Percentiles rank a stretch among this genome's conserved stretches.
Evolutionary conservation across 371 early-diverging fungal genomes (phyloP).

Genomic region (Rhizopus sp.): DNA sequence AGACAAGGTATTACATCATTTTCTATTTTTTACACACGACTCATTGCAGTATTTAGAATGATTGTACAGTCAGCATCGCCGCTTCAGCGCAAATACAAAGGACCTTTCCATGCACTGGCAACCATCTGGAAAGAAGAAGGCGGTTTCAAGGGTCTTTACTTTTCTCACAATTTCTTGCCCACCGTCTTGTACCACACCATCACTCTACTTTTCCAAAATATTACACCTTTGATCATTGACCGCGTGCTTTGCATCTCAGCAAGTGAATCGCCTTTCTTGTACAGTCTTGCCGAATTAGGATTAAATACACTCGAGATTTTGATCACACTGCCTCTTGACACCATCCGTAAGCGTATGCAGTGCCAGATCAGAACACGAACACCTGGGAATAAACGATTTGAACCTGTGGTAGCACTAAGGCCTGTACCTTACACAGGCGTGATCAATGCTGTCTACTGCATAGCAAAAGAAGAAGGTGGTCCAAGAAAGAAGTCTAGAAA

Average conservation of each 20-base stretch:
- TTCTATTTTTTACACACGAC: neutral
- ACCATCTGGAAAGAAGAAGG: conserved; percentile 85
- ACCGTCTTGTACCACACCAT: conserved; percentile 78
- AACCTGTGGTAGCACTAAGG: conserved; percentile 74
- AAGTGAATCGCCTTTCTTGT: conserved; percentile 66
- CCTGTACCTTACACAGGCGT: conserved; percentile 87
- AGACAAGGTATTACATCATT: conserved; percentile 58
- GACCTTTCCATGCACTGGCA: conserved; percentile 70
- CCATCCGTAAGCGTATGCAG: conserved; percentile 83
- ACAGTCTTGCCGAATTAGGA: conserved; percentile 67
- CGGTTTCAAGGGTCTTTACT: conserved; percentile 70
- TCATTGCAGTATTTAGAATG: conserved; percentile 30
- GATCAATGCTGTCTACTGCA: conserved; percentile 74
- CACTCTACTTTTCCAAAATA: conserved; percentile 71
- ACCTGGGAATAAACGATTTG: conserved; percentile 63
- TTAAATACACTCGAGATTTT: conserved; percentile 72
- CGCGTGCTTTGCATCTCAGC: conserved; percentile 68
- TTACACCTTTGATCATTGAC: conserved; percentile 72
- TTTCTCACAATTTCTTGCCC: conserved; percentile 69
- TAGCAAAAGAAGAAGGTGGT: conserved; percentile 86
- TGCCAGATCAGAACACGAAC: conserved; percentile 68
- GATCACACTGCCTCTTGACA: conserved; percentile 87
- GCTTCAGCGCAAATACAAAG: conserved; percentile 75
- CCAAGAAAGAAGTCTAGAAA: conserved; percentile 18
- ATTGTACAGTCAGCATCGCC: conserved; percentile 77